Evolutionary conservation across 345 rosid genomes (phyloP).

Genomic region (Theobroma cacao): DNA sequence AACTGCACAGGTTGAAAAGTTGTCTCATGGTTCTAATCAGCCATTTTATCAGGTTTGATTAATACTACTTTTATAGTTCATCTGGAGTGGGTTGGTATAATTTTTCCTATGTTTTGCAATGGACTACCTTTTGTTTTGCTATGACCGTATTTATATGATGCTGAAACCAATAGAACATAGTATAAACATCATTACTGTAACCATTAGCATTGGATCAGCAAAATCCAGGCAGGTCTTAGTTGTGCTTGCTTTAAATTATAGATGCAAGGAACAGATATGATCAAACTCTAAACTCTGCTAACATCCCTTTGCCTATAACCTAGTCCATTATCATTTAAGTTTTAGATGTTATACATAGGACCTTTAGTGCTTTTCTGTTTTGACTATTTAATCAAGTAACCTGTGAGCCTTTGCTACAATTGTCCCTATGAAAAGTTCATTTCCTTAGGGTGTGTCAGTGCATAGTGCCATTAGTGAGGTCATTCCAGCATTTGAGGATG

Average conservation of each 20-base stretch:
- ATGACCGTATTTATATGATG: not conserved
- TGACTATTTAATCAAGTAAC: not conserved
- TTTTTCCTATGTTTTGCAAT: not conserved
- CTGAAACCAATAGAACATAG: not conserved
- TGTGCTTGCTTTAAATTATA: not conserved
- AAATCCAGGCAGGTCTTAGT: not conserved
- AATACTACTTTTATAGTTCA: not conserved
- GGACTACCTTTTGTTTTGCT: not conserved
- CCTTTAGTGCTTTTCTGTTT: not conserved
- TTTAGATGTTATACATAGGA: not conserved
- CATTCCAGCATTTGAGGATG: not conserved
- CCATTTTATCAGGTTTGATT: constrained; percentile 90
- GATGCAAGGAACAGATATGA: not conserved
- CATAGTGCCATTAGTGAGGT: not conserved
- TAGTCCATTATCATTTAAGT: not conserved
- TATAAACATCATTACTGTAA: not conserved
- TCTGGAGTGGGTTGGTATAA: not conserved
- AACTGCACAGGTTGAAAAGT: constrained; percentile 69
- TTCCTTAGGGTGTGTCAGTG: not conserved
- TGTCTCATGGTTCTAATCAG: constrained; percentile 69
- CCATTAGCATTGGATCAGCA: not conserved
- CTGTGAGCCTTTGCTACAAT: not conserved
- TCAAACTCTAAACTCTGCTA: not conserved
- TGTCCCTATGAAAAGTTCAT: not conserved
- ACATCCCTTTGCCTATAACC: not conserved